Percentiles rank a stretch among this genome's conserved stretches.
These are phyloP conservation scores for Aspergillus campestris DNA, from an alignment of 495 filamentous ascomycete species.

Conservation along the genomic window DNA sequence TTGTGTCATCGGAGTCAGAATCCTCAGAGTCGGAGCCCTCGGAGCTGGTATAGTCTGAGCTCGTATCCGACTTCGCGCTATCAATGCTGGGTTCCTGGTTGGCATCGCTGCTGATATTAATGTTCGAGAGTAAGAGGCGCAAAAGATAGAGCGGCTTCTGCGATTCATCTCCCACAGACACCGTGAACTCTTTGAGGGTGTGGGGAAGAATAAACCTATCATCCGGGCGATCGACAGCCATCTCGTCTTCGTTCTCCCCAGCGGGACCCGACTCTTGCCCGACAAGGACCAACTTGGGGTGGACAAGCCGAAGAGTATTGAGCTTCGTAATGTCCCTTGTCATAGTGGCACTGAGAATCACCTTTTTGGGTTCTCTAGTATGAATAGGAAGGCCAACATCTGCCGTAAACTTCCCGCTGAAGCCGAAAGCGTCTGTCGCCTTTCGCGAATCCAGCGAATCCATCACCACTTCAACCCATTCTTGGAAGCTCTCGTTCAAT, in stretches of 20 bases:
- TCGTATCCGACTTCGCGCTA: slow-evolving; percentile 1
- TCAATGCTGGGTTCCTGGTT: slow-evolving; percentile 2
- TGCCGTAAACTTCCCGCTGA: slow-evolving; percentile 29
- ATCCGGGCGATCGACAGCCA: slow-evolving; percentile 16
- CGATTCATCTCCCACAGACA: slow-evolving; percentile 64
- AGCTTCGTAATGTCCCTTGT: slow-evolving; percentile 78
- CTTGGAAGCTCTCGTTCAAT: slow-evolving; percentile 84
- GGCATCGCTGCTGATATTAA: slow-evolving; percentile 19
- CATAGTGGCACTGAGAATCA: slow-evolving; percentile 90
- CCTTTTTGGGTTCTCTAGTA: slow-evolving; percentile 49
- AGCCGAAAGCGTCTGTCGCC: slow-evolving; percentile 42
- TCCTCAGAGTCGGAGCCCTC: slow-evolving; percentile 14
- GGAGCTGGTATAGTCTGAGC: slow-evolving; percentile 1
- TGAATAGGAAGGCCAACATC: slow-evolving; percentile 28
- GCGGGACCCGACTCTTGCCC: slow-evolving; percentile 38
- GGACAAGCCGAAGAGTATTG: slow-evolving; percentile 58
- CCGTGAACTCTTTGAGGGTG: slow-evolving; percentile 59
- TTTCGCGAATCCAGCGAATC: slow-evolving; percentile 47
- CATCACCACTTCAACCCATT: slow-evolving; percentile 75
- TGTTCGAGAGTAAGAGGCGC: slow-evolving; percentile 28
- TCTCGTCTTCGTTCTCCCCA: slow-evolving; percentile 19
- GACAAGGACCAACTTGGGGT: slow-evolving; percentile 70
- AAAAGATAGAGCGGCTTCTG: slow-evolving; percentile 81
- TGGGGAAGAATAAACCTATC: slow-evolving; percentile 54
- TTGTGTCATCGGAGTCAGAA: slow-evolving; percentile 24